Evolutionary conservation across 306 rosid species (phyloP).

Genomic region (Purshia tridentata): DNA sequence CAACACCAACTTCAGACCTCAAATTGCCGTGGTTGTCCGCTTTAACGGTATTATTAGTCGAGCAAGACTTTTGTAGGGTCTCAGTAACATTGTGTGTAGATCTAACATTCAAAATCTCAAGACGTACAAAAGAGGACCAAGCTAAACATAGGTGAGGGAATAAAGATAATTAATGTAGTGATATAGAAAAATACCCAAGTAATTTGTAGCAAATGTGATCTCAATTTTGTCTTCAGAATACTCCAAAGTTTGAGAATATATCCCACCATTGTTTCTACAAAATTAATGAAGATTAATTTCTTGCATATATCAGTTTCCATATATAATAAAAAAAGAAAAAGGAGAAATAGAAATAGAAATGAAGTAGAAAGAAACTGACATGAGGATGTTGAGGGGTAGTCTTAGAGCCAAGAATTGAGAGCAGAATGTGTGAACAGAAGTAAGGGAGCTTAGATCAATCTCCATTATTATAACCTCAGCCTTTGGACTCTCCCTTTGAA

Average conservation of each 20-base stretch:
- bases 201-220: constrained; percentile 96
- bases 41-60: too few species aligned
- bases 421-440: constrained; percentile 74
- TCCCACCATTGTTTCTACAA: constrained; percentile 92
- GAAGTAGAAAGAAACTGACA: constrained; percentile 43
- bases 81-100: too few species aligned
- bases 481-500: constrained; percentile 62
- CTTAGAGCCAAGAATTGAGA: constrained; percentile 63
- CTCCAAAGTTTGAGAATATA: constrained; percentile 71
- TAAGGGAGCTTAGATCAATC: constrained; percentile 85
- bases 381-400: constrained; percentile 79
- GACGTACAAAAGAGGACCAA: too few species aligned
- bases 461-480: constrained; percentile 71
- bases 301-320: too few species aligned
- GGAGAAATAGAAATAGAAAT: too few species aligned
- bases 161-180: background rate
- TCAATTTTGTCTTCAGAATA: constrained; percentile 90
- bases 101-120: too few species aligned
- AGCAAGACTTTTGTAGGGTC: too few species aligned
- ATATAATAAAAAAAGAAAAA: too few species aligned
- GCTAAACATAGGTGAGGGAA: too few species aligned
- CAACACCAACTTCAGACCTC: too few species aligned
- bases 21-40: too few species aligned
- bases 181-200: constrained; percentile 56
- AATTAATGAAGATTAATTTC: background rate